Percentiles rank a stretch among this genome's conserved stretches.
phyloP scores from a whole-genome alignment of 495 filamentous ascomycete species.

The Aeminium ludgeri region DNA sequence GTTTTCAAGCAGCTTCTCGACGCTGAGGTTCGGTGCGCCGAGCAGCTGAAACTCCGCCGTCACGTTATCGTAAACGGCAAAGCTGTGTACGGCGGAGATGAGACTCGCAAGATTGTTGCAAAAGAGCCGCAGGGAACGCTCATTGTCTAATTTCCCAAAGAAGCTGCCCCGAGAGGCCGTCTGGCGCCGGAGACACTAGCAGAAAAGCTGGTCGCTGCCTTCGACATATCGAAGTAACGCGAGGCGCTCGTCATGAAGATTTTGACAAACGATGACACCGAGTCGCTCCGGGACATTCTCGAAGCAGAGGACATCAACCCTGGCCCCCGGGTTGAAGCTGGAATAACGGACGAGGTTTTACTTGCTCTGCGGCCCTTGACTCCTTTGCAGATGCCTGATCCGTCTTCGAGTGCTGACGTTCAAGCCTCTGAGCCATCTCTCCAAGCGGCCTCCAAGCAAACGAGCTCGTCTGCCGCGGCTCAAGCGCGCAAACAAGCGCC shows the following conservation, averaged over 20 bases:
- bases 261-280: not conserved
- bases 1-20: not conserved
- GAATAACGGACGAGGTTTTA: no score
- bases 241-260: not conserved
- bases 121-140: not conserved
- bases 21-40: conserved; percentile 1
- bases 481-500: no score
- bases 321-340: no score
- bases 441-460: no score
- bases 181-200: not conserved
- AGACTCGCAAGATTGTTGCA: not conserved
- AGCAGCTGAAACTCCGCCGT: not conserved
- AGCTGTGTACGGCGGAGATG: not conserved
- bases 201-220: not conserved
- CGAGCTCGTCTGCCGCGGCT: no score
- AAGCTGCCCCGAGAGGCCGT: not conserved
- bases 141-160: not conserved
- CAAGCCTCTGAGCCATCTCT: no score
- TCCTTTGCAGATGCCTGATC: no score
- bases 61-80: not conserved
- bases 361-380: no score
- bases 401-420: no score
- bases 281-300: conserved; percentile 2
- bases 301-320: not conserved
- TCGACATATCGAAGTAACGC: not conserved